Percentiles rank a stretch among this genome's conserved stretches.
These are phyloP conservation scores for Cladorrhinum sp. DNA, from an alignment of 2,329 filamentous ascomycete species.

Conservation along the genomic window DNA sequence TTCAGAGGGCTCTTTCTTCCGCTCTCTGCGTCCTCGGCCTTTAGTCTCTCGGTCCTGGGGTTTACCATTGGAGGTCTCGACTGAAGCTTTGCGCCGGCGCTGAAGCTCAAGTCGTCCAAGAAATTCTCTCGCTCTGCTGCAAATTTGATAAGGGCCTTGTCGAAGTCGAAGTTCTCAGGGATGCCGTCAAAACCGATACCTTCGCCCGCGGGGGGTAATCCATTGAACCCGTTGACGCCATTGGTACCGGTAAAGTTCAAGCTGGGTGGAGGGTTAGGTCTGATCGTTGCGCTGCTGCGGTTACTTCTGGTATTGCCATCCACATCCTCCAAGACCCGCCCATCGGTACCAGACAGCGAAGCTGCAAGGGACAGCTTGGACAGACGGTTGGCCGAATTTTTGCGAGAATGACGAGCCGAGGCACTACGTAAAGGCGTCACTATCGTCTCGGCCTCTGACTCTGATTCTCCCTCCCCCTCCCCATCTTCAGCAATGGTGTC, in stretches of 20 bases:
- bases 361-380: slow-evolving; percentile 36
- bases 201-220: slow-evolving; percentile 27
- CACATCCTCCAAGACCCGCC: slow-evolving; percentile 54
- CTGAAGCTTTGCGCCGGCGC: slow-evolving; percentile 74
- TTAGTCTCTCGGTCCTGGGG: slow-evolving; percentile 77
- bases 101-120: slow-evolving; percentile 86
- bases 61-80: slow-evolving; percentile 69
- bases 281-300: slow-evolving; percentile 64
- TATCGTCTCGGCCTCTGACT: slow-evolving; percentile 33
- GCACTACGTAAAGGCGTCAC: slow-evolving; percentile 33
- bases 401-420: slow-evolving; percentile 57
- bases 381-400: slow-evolving; percentile 55
- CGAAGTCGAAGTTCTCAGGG: slow-evolving; percentile 79
- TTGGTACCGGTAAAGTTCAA: slow-evolving; percentile 27
- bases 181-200: slow-evolving; percentile 33
- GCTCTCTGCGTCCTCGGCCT: slow-evolving; percentile 63
- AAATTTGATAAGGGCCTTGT: slow-evolving; percentile 89
- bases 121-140: slow-evolving; percentile 93
- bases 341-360: slow-evolving; percentile 35
- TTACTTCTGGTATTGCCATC: slow-evolving; percentile 61
- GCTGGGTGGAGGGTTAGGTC: slow-evolving; percentile 37
- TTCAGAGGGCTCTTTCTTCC: slow-evolving; percentile 55
- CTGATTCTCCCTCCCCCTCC: slow-evolving; percentile 45
- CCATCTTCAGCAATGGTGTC: slow-evolving; percentile 62
- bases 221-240: slow-evolving; percentile 19